Evolutionary conservation across 148 eudicot species (phyloP).

Genomic region (Camellia japonica): DNA sequence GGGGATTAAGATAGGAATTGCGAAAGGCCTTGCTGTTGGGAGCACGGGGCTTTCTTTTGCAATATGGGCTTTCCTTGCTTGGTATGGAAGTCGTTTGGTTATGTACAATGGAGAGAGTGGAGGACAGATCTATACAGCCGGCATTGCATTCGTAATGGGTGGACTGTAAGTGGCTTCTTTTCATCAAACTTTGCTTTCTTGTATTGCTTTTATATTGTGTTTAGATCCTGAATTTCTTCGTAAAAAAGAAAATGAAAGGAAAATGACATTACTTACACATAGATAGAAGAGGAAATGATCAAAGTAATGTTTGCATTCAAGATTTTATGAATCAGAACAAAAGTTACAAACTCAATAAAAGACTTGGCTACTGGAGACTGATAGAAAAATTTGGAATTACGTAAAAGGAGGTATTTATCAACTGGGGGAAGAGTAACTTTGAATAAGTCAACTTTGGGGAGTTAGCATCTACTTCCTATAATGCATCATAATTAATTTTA

Average conservation of each 20-base stretch:
- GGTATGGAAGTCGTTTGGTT: constrained; percentile 89
- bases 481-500: background rate
- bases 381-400: too few relatives aligned
- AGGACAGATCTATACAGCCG: constrained; percentile 82
- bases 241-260: background rate
- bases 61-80: constrained; percentile 92
- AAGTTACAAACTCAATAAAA: too few relatives aligned
- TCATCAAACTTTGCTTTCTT: background rate
- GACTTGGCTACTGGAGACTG: too few relatives aligned
- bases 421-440: too few relatives aligned
- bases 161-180: constrained; percentile 61
- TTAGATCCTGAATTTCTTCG: background rate
- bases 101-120: constrained; percentile 89
- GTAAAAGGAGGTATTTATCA: too few relatives aligned
- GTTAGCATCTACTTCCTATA: background rate
- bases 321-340: too few relatives aligned
- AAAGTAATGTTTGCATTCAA: too few relatives aligned
- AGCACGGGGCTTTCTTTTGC: constrained; percentile 82
- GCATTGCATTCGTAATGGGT: constrained; percentile 74
- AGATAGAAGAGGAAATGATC: too few relatives aligned
- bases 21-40: constrained; percentile 91
- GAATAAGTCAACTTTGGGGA: too few relatives aligned
- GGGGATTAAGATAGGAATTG: constrained; percentile 78
- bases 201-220: too few relatives aligned
- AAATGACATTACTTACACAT: background rate